A percentile compares a stretch with the other conserved stretches of the same genome.
Conservation (phyloP, 2,329 filamentous ascomycete species). For the Colletotrichum tanaceti region DNA sequence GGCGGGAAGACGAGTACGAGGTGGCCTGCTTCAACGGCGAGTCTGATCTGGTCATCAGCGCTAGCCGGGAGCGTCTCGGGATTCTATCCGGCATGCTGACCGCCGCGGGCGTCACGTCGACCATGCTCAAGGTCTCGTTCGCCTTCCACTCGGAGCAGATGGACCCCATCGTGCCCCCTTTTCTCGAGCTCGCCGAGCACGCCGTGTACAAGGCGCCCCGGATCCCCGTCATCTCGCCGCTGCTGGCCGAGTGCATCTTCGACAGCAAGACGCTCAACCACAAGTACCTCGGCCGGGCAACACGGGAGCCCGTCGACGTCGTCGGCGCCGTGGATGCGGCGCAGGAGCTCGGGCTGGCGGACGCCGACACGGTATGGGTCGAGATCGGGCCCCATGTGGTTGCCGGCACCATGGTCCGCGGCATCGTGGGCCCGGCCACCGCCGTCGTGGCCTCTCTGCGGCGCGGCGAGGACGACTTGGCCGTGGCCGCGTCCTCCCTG, state of each 20-base stretch:
- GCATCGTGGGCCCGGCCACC: too few relatives aligned
- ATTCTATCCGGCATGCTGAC: slow-evolving; percentile 54
- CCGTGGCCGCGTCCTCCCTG: slow-evolving; percentile 69
- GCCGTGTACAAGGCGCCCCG: slow-evolving; percentile 58
- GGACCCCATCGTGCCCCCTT: slow-evolving; percentile 67
- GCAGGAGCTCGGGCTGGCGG: slow-evolving; percentile 62
- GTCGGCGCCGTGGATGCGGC: slow-evolving; percentile 66
- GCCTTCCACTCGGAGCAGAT: slow-evolving; percentile 66
- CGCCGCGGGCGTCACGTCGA: slow-evolving; percentile 53
- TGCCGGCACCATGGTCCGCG: too few relatives aligned
- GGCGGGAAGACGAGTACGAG: slow-evolving; percentile 52
- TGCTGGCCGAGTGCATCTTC: slow-evolving; percentile 64
- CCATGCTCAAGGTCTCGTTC: slow-evolving; percentile 61
- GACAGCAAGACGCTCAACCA: slow-evolving; percentile 61
- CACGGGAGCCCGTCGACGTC: slow-evolving; percentile 75
- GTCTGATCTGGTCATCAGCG: slow-evolving; percentile 75
- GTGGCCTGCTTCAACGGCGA: slow-evolving; percentile 80
- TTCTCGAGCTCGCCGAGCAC: slow-evolving; percentile 58
- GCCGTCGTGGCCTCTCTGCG: slow-evolving; percentile 56
- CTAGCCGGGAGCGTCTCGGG: slow-evolving; percentile 54
- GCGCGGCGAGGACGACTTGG: slow-evolving; percentile 72
- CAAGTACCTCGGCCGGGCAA: slow-evolving; percentile 69
- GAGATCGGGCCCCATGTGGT: slow-evolving; percentile 72
- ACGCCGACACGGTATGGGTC: slow-evolving; percentile 73
- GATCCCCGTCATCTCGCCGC: slow-evolving; percentile 76